Evolutionary conservation across 139 green algal genomes (phyloP).

Genomic region (Tetratostichococcus sp.): DNA sequence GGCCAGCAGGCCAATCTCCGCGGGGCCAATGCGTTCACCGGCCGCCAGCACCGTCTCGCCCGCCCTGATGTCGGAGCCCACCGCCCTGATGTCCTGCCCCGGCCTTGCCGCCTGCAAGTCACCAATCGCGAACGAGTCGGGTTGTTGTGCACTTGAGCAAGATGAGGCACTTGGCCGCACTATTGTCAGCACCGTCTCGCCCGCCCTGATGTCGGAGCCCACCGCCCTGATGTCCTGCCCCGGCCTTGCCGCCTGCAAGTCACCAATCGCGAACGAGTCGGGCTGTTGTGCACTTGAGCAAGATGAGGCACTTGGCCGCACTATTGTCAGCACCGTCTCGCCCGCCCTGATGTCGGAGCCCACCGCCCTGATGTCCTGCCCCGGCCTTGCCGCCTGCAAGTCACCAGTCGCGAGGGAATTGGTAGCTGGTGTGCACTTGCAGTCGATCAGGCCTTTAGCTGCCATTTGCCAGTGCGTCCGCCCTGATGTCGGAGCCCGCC

Average conservation of each 20-base stretch:
- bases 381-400: slow-evolving; percentile 25
- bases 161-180: too few relatives aligned
- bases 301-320: too few relatives aligned
- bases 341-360: slow-evolving; percentile 76
- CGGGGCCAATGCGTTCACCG: slow-evolving; percentile 64
- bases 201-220: slow-evolving; percentile 73
- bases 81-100: slow-evolving; percentile 63
- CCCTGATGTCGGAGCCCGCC: slow-evolving; percentile 75
- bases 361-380: slow-evolving; percentile 67
- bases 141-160: too few relatives aligned
- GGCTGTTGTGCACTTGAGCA: too few relatives aligned
- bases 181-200: slow-evolving; percentile 64
- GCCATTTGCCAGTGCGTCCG: slow-evolving; percentile 67
- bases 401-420: background rate
- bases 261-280: background rate
- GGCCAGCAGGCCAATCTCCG: slow-evolving; percentile 89
- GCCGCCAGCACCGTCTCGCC: slow-evolving; percentile 62
- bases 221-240: slow-evolving; percentile 69
- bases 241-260: slow-evolving; percentile 20
- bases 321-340: slow-evolving; percentile 61
- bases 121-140: background rate
- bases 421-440: too few relatives aligned
- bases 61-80: slow-evolving; percentile 74
- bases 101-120: slow-evolving; percentile 21
- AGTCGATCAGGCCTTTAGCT: too few relatives aligned